These are phyloP conservation scores for Ogataea parapolymorpha DNA, from an alignment of 805 yeast genomes.

Conservation along the genomic window DNA sequence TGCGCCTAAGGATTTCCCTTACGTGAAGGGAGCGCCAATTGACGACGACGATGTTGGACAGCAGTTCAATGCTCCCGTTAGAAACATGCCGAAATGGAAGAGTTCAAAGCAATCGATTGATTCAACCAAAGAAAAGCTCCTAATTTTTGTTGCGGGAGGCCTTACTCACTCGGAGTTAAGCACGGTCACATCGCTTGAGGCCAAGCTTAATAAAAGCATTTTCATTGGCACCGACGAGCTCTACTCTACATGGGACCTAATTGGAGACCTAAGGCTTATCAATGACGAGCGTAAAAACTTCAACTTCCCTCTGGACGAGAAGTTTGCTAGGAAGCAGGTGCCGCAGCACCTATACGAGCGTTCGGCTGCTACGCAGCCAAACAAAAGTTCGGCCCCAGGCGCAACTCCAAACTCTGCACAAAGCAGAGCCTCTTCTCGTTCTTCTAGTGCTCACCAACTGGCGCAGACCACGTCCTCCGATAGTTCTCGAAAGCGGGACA, in stretches of 20 bases:
- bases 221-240: slow-evolving; percentile 79
- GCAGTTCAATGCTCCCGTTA: slow-evolving; percentile 13
- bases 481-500: slow-evolving; percentile 19
- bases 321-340: slow-evolving; percentile 15
- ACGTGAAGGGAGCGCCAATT: slow-evolving; percentile 35
- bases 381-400: neutral
- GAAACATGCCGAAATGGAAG: slow-evolving; percentile 32
- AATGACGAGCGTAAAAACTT: slow-evolving; percentile 25
- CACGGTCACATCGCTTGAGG: slow-evolving; percentile 67
- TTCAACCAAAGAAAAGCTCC: slow-evolving; percentile 57
- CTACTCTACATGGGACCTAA: slow-evolving; percentile 40
- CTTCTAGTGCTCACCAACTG: slow-evolving; percentile 2
- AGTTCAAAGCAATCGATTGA: slow-evolving; percentile 23
- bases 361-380: slow-evolving; percentile 10
- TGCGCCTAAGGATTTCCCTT: slow-evolving; percentile 50
- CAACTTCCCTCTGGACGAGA: slow-evolving; percentile 26
- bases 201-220: slow-evolving; percentile 63
- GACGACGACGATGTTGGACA: slow-evolving; percentile 19
- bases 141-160: slow-evolving; percentile 88
- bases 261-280: slow-evolving; percentile 32
- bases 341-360: slow-evolving; percentile 23
- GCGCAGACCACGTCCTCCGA: slow-evolving; percentile 10
- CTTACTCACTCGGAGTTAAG: slow-evolving; percentile 78
- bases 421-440: slow-evolving; percentile 6
- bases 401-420: slow-evolving; percentile 8